Base-by-base conservation (phyloP, 1,284 basidiomycete genomes). In the Singerocomus inundabilis region DNA sequence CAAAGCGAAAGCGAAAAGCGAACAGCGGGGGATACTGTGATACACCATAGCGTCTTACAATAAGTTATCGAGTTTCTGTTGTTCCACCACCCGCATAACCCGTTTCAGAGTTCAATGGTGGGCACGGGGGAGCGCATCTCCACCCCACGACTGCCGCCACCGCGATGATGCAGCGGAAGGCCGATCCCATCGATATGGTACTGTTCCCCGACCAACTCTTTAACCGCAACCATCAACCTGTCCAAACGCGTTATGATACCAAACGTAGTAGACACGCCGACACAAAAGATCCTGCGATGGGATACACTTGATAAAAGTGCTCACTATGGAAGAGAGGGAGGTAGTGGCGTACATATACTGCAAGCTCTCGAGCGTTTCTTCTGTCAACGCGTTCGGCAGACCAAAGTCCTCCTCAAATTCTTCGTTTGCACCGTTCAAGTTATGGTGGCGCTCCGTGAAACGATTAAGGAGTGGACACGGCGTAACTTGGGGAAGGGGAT, bases 401-500 rank as follows among this genome's bases (percentile, higher is more conserved):
- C 84, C 84, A 58, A 80, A 85, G 54, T 86, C 82, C 44, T 86
- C 84, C 54, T 85, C 84, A 0, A 77, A 76, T 40, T 85, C 82
- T 51, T 80, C 75, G 24, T 82, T 76, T 21, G 86, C 76, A 21
- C 88, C 73, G 41, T 85, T 79, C 28, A 88, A 63, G 0, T 84
- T 85, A 42, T 84, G 79, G 33, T 71, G 73, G 44, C 76, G 70
- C n/a, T 74, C 64, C 72, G 84, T 77, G 59, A 91, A 91, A 8
- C 91, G 77, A 59, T 91, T 84, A 0, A 93, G 71, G 4, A 94
- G 74, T 0, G 91, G 91, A 56, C 85, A 88, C 0, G 91, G 89
- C 0, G 90, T 93, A 40, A 94, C 88, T 61, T 95, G 92, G 0
- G 92, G 92, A 16, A 95, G 70, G 0, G 92, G 83, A 12, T 73